Evolutionary conservation across 2,329 filamentous ascomycete genomes (phyloP), one percentile per base, ranked within the genome.

Genomic region (Triangularia setosa): DNA sequence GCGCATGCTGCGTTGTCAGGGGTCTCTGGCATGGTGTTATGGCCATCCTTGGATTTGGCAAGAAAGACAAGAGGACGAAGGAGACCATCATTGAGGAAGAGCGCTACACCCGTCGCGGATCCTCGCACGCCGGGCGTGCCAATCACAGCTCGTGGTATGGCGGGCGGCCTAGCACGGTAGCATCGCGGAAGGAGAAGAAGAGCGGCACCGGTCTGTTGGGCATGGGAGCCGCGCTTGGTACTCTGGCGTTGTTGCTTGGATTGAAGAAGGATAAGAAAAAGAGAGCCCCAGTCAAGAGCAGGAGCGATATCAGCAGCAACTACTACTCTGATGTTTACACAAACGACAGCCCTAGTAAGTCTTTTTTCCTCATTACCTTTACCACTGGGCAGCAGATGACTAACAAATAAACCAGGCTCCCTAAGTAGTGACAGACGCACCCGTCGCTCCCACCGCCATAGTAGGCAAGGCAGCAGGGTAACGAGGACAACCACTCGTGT

Each of bases 1-100:
- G 89, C 80, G 87, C 91, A 79, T 93, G 87, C 82, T 91, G 89
- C 79, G 87, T 88, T 65, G 81, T 84, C 64, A 82, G 84, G 68
- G 85, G 85, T 14, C 78, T 88, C 53, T 90, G 87, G 82, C 81
- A 85, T 67, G 82, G 80, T 30, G 71, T 87, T 48, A 75, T 86
- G 58, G 84, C 83, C 58, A 75, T 90, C 69, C 85, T 91, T 68
- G 88, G 88, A 30, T 73, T 87, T 52, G 82, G 86, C 70, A 80
- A 79, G 69, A 80, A 80, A 69, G 82, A 81, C 72, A 79, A 78
- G 68, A 77, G 76, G 68, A 77, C 76, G 66, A 77, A 79, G 56
- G 83, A 73, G 66, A 73, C 72, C 24, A 67, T 75, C 54, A 69
- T 88, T 70, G 86, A 89, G 57, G 87, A 90, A 73, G 87, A 90